Base-by-base conservation (phyloP, 108 stramenopile species). In the Bacterosira constricta region DNA sequence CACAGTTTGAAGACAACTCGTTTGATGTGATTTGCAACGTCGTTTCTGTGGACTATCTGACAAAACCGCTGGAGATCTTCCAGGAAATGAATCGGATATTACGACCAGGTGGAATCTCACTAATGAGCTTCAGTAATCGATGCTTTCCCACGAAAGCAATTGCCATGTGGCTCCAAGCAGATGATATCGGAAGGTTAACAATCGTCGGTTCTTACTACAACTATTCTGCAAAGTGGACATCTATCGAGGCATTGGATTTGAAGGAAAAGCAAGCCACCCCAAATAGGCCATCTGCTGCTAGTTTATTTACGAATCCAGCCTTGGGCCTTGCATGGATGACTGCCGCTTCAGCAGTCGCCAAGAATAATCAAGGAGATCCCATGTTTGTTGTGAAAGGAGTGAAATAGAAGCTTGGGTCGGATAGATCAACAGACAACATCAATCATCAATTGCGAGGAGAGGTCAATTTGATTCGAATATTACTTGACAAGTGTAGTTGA, bases 111-210 rank as follows among this genome's bases (percentile, higher is more conserved):
- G 91, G 91, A 20, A 55, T 73, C 9, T 79, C 82, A 4, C 62
- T 93, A 18, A 84, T 90, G 63, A 82, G 73, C 18, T 90, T 90
- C 56, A 81, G 80, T 21, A 89, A 90, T 72, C 77, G 92, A 59
- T 89, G 88, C 45, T 92, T 92, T 67, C 83, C 89, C 0, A 84
- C 89, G n/a, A 93, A 93, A 66, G 92, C 89, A 4, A 58, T 93
- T 27, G 83, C 82, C 4, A 88, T 89, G 85, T 93, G 92, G 92
- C 57, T 93, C 9, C 86, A 87, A 44, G 87, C 85, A 5, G 88
- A 92, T 83, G 85, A 86, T 62, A 83, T 88, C 56, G 91, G 75
- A 9, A 65, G 87, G 47, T 38, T 89, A 38, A 88, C 85, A 0
- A 86, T 92, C 32, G 88, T 92, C 2, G 89, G 66, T 17, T 84